phyloP scores from a whole-genome alignment of 208 protist genomes.

The Leishmania amazonensis region DNA sequence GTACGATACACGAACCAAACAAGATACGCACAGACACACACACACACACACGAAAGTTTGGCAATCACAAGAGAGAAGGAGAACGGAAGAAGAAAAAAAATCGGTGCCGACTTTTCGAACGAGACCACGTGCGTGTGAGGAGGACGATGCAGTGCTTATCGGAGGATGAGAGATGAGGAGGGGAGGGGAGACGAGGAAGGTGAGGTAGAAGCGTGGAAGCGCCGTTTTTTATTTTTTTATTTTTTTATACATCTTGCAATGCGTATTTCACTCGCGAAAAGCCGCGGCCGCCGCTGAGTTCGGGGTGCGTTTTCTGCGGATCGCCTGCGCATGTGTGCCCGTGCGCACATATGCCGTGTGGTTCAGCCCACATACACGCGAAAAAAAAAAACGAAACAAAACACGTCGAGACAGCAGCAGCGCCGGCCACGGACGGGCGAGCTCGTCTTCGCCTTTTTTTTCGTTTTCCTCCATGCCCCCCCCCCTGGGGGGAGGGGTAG shows the following conservation, averaged over 20 bases:
- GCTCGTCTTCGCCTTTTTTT: neutral
- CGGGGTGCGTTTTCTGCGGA: neutral
- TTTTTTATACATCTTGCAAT: neutral
- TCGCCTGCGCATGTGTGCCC: neutral
- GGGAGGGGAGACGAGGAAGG: neutral
- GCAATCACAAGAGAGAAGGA: neutral
- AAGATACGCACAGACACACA: neutral
- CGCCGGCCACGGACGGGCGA: neutral
- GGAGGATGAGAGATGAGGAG: neutral
- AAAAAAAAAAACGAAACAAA: neutral
- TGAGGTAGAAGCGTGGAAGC: neutral
- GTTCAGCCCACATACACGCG: neutral
- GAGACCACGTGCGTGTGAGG: neutral
- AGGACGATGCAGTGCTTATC: neutral
- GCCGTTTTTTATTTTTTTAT: neutral
- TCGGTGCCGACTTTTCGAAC: neutral
- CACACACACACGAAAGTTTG: neutral
- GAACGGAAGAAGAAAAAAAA: neutral
- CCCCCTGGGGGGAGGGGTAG: too few species aligned
- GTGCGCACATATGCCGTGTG: neutral
- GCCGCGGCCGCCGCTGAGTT: neutral
- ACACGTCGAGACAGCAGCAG: neutral
- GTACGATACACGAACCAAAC: neutral
- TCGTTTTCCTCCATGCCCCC: neutral
- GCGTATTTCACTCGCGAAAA: neutral